phyloP scores from a whole-genome alignment of 257 asterid genomes.

The Solanum sejunctum region DNA sequence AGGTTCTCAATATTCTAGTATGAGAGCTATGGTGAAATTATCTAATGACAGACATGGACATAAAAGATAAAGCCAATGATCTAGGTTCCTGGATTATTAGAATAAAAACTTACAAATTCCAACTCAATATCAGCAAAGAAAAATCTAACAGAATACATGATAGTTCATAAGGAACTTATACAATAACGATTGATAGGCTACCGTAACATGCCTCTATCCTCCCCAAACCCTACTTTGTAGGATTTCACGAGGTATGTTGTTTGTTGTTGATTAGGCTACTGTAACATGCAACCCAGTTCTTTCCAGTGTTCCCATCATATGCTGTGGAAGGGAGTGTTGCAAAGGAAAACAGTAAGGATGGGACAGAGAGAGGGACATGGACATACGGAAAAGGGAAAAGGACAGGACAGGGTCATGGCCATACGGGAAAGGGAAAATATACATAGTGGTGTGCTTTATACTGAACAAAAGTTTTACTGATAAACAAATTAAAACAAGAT shows the following conservation, averaged over 20 bases:
- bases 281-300: not conserved
- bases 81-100: not conserved
- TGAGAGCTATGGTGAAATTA: not conserved
- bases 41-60: not conserved
- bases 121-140: not conserved
- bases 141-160: not conserved
- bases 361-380: not conserved
- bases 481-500: not conserved
- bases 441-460: not conserved
- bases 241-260: too few relatives aligned
- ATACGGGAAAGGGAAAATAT: not conserved
- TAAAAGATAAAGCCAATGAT: not conserved
- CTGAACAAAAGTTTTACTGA: not conserved
- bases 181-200: not conserved
- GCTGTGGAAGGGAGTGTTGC: not conserved
- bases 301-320: not conserved
- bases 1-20: not conserved
- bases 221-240: too few relatives aligned
- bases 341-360: not conserved
- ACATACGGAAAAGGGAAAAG: not conserved
- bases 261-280: not conserved
- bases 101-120: not conserved
- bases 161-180: not conserved
- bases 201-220: not conserved
- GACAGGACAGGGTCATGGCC: not conserved